Base-by-base conservation (phyloP, 176 grass and related monocot species). In the Guadua angustifolia region DNA sequence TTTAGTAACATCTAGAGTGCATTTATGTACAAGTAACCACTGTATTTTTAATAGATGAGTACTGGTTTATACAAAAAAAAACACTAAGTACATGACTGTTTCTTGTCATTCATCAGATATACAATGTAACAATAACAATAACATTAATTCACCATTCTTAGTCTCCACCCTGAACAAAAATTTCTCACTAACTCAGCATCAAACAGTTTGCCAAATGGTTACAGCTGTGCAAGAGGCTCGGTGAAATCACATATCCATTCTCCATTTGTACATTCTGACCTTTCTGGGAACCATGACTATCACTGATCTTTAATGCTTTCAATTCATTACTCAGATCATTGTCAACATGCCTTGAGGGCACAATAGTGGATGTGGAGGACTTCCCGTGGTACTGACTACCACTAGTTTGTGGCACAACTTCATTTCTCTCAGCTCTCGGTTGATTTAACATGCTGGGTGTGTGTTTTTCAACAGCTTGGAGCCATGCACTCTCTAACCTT, bases 401-500 rank as follows among this genome's bases (percentile, higher is more conserved):
- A 73, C 79, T 66, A 71, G 69, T 87, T 89, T 91, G 91, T 80
- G 91, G 91, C 84, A 92, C 78, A 86, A 92, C 86, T 94, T 99
- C 89, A 85, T 95, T 90, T 88, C 79, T 95, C 89, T 92, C 96
- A 56, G 89, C 88, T 73, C 84, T 95, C 18, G 18, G 38, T 78
- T 83, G 86, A 83, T 26, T 91, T 44, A 86, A 60, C 19, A 87
- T 77, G 66, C 88, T 55, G 9, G 88, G 71, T 18, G 51, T 78
- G 45, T 77, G 88, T 58, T 92, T 94, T 84, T 92, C 90, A 73
- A 74, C 90, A 86, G 81, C 59, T 86, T 94, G 96, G 62, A 99
- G 91, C 96, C 96, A 92, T 75, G 96, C 91, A 88, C 92, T 90
- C 84, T 98, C 96, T 71, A 98, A 88, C 74, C 93, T 98, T 84